Conservation (phyloP, 2,329 filamentous ascomycete genomes). For the Apiospora sp. region DNA sequence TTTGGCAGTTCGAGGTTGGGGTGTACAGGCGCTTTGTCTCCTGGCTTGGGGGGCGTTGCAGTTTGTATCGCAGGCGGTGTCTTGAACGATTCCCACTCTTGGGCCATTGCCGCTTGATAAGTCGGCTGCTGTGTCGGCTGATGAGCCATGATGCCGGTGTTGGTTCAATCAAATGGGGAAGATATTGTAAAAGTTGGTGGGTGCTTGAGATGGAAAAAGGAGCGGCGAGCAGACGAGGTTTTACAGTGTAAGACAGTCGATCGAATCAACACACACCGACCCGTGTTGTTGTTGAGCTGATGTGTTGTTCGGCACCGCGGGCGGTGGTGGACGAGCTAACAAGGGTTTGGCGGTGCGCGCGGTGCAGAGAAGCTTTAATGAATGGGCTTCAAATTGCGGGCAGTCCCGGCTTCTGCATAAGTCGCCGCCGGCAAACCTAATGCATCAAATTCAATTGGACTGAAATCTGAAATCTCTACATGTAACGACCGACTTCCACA, state of each 20-base stretch:
- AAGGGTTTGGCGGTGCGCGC: background rate
- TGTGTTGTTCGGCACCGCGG: background rate
- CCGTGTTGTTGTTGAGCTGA: background rate
- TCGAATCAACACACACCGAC: background rate
- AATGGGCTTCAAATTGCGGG: constrained; percentile 8
- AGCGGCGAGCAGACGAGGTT: background rate
- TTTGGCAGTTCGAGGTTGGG: constrained; percentile 60
- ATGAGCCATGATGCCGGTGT: constrained; percentile 6
- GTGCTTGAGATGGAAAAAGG: background rate
- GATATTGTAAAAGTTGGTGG: background rate
- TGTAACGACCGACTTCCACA: background rate
- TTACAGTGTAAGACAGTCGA: background rate
- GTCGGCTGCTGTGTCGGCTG: constrained; percentile 30
- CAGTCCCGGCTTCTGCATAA: constrained; percentile 15
- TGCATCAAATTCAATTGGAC: no score
- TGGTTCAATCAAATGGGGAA: background rate
- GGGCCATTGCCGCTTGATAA: constrained; percentile 37
- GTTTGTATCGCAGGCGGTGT: constrained; percentile 51
- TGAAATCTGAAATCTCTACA: background rate
- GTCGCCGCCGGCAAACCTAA: background rate
- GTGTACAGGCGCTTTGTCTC: constrained; percentile 63
- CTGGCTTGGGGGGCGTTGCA: constrained; percentile 58
- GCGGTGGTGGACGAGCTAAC: constrained; percentile 4
- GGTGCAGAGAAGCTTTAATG: constrained; percentile 6
- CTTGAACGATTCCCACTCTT: constrained; percentile 52